Percentiles rank a stretch among this genome's conserved stretches.
These are phyloP conservation scores for Trametes polyzona DNA, from an alignment of 1,284 basidiomycete genomes.

Conservation along the genomic window DNA sequence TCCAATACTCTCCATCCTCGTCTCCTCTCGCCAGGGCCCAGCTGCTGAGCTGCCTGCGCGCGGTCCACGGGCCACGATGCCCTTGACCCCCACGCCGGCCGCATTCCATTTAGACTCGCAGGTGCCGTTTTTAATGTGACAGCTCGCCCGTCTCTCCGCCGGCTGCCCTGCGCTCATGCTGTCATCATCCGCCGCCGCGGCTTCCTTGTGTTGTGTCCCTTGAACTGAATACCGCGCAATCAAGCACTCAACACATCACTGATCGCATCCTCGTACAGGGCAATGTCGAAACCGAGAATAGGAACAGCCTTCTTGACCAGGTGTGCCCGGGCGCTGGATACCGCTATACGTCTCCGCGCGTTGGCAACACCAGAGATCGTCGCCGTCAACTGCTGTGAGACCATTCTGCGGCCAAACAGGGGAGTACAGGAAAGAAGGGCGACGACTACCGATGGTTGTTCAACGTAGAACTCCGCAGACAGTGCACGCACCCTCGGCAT, in stretches of 20 bases:
- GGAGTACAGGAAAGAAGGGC: no score
- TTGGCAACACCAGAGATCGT: no score
- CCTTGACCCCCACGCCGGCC: background rate
- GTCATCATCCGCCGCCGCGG: conserved; percentile 2
- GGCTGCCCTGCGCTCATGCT: conserved; percentile 3
- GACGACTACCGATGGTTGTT: no score
- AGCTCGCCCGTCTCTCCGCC: background rate
- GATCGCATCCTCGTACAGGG: conserved; percentile 13
- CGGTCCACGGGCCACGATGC: no score
- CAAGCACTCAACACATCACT: conserved; percentile 10
- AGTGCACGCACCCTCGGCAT: no score
- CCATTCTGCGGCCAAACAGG: no score
- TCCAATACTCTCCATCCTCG: background rate
- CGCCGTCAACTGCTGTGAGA: background rate
- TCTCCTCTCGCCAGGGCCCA: no score
- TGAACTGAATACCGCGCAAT: conserved; percentile 5
- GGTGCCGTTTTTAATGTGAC: background rate
- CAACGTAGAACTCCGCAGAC: no score
- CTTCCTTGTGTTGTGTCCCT: conserved; percentile 6
- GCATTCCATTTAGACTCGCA: background rate
- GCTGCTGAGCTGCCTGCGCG: no score
- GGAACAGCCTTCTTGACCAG: conserved; percentile 12
- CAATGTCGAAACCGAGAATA: conserved; percentile 11
- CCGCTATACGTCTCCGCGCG: background rate
- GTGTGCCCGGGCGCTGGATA: conserved; percentile 7